Conservation (phyloP, 148 eudicot genomes). For the Rhododendron kiyosumense region DNA sequence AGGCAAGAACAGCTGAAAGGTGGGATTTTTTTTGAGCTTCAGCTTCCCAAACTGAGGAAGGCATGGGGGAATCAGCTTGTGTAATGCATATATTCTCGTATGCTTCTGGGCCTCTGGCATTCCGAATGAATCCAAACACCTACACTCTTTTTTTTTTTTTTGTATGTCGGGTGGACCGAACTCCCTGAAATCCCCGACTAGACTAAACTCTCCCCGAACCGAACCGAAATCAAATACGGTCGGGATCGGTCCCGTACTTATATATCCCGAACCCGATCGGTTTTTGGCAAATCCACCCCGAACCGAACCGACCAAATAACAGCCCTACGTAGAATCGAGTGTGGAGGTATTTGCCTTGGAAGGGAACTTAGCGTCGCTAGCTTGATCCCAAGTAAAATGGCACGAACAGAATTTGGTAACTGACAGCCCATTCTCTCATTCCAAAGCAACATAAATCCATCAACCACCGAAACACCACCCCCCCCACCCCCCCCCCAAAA, state of each 20-base stretch:
- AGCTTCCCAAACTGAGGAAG: not conserved
- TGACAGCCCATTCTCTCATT: not conserved
- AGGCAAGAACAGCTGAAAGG: not conserved
- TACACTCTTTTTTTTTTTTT: too few relatives aligned
- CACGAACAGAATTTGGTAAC: not conserved
- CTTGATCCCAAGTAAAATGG: not conserved
- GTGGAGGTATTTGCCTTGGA: not conserved
- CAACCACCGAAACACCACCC: not conserved
- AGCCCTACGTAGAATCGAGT: not conserved
- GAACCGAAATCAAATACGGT: too few relatives aligned
- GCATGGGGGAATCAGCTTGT: constrained; percentile 21
- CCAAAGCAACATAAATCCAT: not conserved
- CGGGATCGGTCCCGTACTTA: too few relatives aligned
- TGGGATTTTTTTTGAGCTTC: not conserved
- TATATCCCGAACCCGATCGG: too few relatives aligned
- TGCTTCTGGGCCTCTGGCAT: not conserved
- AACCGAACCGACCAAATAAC: too few relatives aligned
- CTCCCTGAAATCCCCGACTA: too few relatives aligned
- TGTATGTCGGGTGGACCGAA: too few relatives aligned
- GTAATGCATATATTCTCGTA: constrained; percentile 9
- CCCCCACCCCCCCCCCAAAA: too few relatives aligned
- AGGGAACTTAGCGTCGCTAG: not conserved
- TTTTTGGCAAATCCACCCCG: too few relatives aligned
- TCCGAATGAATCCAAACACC: not conserved
- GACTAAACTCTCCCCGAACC: too few relatives aligned